Conservation (phyloP, 805 yeast genomes). For the Teunomyces funiuensis region DNA sequence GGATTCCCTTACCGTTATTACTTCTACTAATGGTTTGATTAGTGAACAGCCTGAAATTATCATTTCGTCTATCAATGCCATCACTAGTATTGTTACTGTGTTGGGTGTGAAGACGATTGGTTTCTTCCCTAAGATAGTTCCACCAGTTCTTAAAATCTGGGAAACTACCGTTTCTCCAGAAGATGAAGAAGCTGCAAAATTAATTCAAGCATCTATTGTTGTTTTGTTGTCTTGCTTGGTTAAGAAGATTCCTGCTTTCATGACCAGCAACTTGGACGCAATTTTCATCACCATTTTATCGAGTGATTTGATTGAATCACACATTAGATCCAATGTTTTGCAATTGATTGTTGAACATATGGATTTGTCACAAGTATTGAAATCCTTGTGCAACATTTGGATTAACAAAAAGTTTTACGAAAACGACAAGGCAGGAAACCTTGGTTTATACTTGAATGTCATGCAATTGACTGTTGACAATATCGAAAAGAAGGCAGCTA, state of each 20-base stretch:
- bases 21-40: slow-evolving; percentile 52
- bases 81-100: slow-evolving; percentile 66
- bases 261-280: slow-evolving; percentile 64
- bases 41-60: slow-evolving; percentile 59
- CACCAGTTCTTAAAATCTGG: slow-evolving; percentile 67
- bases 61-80: slow-evolving; percentile 71
- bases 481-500: slow-evolving; percentile 72
- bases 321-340: slow-evolving; percentile 61
- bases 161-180: slow-evolving; percentile 25
- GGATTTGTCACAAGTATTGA: slow-evolving; percentile 63
- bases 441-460: slow-evolving; percentile 69
- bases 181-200: slow-evolving; percentile 25
- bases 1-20: slow-evolving; percentile 49
- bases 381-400: slow-evolving; percentile 67
- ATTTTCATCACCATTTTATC: slow-evolving; percentile 58
- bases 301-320: slow-evolving; percentile 57
- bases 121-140: slow-evolving; percentile 78
- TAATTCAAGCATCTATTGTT: slow-evolving; percentile 69
- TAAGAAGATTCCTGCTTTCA: slow-evolving; percentile 82
- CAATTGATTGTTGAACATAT: slow-evolving; percentile 63
- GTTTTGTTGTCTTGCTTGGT: slow-evolving; percentile 72
- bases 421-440: slow-evolving; percentile 34
- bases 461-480: slow-evolving; percentile 65
- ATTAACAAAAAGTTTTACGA: slow-evolving; percentile 32
- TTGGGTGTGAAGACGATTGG: slow-evolving; percentile 88